Conservation (phyloP, 352 stramenopile species). For the Stephanocyclus meneghinianus region DNA sequence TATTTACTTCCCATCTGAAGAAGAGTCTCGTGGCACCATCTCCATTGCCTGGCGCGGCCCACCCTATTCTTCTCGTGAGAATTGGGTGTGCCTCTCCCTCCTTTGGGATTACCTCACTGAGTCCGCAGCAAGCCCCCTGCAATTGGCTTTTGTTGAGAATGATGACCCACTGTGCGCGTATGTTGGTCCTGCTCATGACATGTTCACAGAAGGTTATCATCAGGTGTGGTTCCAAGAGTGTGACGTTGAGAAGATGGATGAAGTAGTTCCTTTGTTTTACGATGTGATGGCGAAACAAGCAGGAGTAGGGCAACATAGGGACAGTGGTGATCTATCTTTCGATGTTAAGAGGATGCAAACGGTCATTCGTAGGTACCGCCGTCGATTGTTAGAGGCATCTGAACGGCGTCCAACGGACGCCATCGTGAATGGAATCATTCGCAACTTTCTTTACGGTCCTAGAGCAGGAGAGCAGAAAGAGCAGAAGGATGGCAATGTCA, state of each 20-base stretch:
- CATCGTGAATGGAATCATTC: slow-evolving; percentile 42
- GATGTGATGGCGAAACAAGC: slow-evolving; percentile 35
- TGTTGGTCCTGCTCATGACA: slow-evolving; percentile 40
- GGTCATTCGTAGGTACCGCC: slow-evolving; percentile 38
- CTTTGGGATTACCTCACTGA: slow-evolving; percentile 61
- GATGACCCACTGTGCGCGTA: slow-evolving; percentile 49
- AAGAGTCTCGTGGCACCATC: slow-evolving; percentile 55
- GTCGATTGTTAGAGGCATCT: slow-evolving; percentile 29
- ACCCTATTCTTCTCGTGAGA: slow-evolving; percentile 26
- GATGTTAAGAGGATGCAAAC: slow-evolving; percentile 51
- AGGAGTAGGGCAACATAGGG: slow-evolving; percentile 1
- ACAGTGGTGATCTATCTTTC: slow-evolving; percentile 24
- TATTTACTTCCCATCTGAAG: slow-evolving; percentile 48
- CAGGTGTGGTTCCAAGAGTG: slow-evolving; percentile 61
- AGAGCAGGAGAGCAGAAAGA: slow-evolving; percentile 21
- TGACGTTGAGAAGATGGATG: slow-evolving; percentile 40
- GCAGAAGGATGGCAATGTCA: slow-evolving; percentile 10
- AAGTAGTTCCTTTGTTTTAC: slow-evolving; percentile 37
- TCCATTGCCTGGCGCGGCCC: slow-evolving; percentile 53
- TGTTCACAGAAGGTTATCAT: slow-evolving; percentile 56
- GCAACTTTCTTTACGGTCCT: slow-evolving; percentile 52
- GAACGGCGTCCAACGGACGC: slow-evolving; percentile 38
- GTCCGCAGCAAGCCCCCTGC: slow-evolving; percentile 48
- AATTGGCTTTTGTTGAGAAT: slow-evolving; percentile 53
- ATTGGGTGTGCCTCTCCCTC: slow-evolving; percentile 36